A percentile compares a stretch with the other conserved stretches of the same genome.
Evolutionary conservation across 2,329 filamentous ascomycete genomes (phyloP).

Genomic region (Seiridium cupressi): DNA sequence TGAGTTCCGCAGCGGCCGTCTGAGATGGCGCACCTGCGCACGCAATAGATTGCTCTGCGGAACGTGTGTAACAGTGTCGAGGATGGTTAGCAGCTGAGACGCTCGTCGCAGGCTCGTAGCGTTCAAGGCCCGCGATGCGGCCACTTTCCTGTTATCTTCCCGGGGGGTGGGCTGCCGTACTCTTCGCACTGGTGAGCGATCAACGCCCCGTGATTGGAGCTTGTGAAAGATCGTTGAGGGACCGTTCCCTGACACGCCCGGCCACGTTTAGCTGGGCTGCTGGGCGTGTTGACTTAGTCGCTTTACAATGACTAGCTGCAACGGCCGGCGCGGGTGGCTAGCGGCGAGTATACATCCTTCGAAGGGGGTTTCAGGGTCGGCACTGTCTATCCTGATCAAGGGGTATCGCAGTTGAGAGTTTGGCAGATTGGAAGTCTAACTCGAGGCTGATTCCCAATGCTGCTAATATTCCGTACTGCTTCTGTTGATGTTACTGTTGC

Average conservation of each 20-base stretch:
- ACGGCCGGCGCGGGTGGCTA: slow-evolving; percentile 4
- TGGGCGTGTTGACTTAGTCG: background rate
- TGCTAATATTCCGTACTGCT: too few species aligned
- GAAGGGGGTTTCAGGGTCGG: background rate
- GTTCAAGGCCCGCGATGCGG: background rate
- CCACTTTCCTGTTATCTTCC: background rate
- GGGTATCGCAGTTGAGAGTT: background rate
- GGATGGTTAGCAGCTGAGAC: background rate
- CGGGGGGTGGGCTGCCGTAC: background rate
- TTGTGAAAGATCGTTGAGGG: background rate
- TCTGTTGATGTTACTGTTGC: too few species aligned
- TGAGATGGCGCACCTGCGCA: background rate
- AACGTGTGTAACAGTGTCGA: slow-evolving; percentile 4
- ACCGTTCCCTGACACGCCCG: slow-evolving; percentile 9
- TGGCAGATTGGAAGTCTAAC: background rate
- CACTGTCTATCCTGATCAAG: background rate
- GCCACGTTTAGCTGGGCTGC: slow-evolving; percentile 4
- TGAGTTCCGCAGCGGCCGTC: background rate
- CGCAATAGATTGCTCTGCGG: background rate
- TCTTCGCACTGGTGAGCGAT: background rate
- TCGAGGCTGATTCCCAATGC: too few species aligned
- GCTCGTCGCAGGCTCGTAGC: background rate
- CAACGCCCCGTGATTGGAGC: background rate
- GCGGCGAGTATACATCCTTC: background rate
- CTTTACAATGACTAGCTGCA: background rate